phyloP scores from a whole-genome alignment of 2,329 filamentous ascomycete genomes.

The Rutstroemia sp. region DNA sequence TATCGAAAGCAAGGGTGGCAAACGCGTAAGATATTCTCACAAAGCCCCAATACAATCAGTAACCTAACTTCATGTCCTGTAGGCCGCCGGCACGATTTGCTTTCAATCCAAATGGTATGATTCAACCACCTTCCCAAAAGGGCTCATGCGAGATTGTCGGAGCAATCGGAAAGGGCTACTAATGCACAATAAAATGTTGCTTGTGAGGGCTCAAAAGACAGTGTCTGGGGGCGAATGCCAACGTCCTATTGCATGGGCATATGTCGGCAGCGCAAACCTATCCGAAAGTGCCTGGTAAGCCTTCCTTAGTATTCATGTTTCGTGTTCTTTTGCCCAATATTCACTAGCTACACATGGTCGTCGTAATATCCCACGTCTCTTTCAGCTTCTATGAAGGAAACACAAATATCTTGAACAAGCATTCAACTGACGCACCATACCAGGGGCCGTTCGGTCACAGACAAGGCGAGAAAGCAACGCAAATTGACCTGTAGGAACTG shows the following conservation, averaged over 20 bases:
- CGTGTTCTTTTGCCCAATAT: background rate
- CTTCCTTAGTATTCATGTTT: background rate
- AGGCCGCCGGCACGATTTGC: conserved; percentile 78
- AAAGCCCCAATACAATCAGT: background rate
- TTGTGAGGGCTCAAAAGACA: conserved; percentile 34
- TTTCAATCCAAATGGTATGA: conserved; percentile 66
- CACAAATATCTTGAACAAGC: background rate
- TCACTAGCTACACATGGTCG: no score
- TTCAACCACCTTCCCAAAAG: conserved; percentile 58
- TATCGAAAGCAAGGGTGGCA: conserved; percentile 53
- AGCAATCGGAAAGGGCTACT: conserved; percentile 65
- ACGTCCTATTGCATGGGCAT: conserved; percentile 57
- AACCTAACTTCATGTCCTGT: background rate
- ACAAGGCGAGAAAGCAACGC: conserved; percentile 56
- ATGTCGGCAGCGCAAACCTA: conserved; percentile 85
- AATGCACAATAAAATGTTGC: conserved; percentile 78
- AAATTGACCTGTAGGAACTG: conserved; percentile 87
- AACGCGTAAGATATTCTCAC: conserved; percentile 36
- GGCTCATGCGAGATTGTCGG: conserved; percentile 66
- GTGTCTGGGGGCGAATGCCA: background rate
- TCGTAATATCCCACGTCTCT: background rate
- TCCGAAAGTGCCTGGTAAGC: conserved; percentile 87
- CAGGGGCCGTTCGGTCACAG: conserved; percentile 71
- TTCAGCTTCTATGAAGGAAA: background rate
- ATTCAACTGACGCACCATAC: background rate